A percentile compares a stretch with the other conserved stretches of the same genome.
phyloP scores from a whole-genome alignment of 2,329 filamentous ascomycete genomes.

The Thelonectria rubi region DNA sequence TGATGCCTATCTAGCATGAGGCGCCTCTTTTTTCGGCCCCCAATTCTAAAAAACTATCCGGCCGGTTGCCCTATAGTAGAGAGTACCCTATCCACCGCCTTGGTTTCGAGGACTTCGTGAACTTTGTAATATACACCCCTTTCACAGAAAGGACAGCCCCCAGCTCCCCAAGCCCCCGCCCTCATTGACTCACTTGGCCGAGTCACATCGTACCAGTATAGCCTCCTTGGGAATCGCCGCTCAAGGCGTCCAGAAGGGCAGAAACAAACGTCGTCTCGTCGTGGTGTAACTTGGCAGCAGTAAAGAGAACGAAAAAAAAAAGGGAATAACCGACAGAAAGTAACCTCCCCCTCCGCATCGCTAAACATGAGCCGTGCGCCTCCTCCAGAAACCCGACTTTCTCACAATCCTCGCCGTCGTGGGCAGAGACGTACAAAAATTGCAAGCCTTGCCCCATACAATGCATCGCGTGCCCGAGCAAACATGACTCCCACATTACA shows the following conservation, averaged over 20 bases:
- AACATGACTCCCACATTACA: constrained; percentile 35
- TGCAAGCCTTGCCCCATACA: constrained; percentile 31
- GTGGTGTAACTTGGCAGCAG: constrained; percentile 30
- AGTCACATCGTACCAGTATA: constrained; percentile 29
- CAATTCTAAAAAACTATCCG: constrained; percentile 19
- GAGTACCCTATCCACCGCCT: constrained; percentile 16
- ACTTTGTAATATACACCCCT: constrained; percentile 37
- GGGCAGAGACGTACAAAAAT: constrained; percentile 21
- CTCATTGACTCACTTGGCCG: constrained; percentile 26
- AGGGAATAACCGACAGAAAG: constrained; percentile 24
- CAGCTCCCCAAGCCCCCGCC: constrained; percentile 15
- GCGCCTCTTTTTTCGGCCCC: constrained; percentile 21
- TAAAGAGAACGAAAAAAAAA: constrained; percentile 29
- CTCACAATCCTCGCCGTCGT: constrained; percentile 27
- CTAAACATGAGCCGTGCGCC: constrained; percentile 22
- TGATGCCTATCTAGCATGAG: constrained; percentile 34
- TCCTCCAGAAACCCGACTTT: constrained; percentile 10
- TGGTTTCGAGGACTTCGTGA: constrained; percentile 30
- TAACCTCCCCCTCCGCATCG: constrained; percentile 19
- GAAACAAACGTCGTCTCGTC: constrained; percentile 30
- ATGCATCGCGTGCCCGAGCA: constrained; percentile 40
- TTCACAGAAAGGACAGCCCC: constrained; percentile 26
- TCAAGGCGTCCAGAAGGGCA: constrained; percentile 25
- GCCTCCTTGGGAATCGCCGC: constrained; percentile 27
- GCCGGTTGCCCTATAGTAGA: constrained; percentile 10